Conservation (phyloP, 257 asterid species). For the Solanum chiquidenum region DNA sequence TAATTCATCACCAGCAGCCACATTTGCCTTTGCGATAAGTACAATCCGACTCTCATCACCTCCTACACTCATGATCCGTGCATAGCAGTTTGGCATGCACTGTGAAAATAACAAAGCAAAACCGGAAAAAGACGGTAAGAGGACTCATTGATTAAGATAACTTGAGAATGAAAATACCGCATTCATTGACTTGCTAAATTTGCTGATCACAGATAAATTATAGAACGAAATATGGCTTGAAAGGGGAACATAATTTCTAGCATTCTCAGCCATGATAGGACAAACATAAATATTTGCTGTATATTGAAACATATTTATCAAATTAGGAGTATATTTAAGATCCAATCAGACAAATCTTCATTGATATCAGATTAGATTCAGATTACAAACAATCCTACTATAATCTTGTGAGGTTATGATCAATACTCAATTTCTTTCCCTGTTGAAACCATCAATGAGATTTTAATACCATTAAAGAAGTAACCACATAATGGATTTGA, state of each 20-base stretch:
- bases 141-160: not conserved
- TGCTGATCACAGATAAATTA: not conserved
- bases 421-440: not conserved
- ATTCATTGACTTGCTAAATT: not conserved
- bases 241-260: not conserved
- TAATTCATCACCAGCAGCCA: slow-evolving; percentile 85
- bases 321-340: not conserved
- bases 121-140: not conserved
- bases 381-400: not conserved
- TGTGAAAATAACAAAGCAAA: slow-evolving; percentile 12
- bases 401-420: not conserved
- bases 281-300: not conserved
- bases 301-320: not conserved
- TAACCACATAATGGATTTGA: not conserved
- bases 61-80: slow-evolving; percentile 97
- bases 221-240: not conserved
- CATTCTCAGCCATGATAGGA: not conserved
- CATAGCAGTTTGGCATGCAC: slow-evolving; percentile 99
- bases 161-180: not conserved
- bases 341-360: not conserved
- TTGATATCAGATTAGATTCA: not conserved
- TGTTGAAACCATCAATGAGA: not conserved
- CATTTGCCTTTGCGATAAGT: slow-evolving; percentile 84
- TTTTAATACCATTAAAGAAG: not conserved
- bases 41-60: slow-evolving; percentile 95